A percentile compares a stretch with the other conserved stretches of the same genome.
phyloP scores from a whole-genome alignment of 2,329 filamentous ascomycete species.

The Knufia petricola region DNA sequence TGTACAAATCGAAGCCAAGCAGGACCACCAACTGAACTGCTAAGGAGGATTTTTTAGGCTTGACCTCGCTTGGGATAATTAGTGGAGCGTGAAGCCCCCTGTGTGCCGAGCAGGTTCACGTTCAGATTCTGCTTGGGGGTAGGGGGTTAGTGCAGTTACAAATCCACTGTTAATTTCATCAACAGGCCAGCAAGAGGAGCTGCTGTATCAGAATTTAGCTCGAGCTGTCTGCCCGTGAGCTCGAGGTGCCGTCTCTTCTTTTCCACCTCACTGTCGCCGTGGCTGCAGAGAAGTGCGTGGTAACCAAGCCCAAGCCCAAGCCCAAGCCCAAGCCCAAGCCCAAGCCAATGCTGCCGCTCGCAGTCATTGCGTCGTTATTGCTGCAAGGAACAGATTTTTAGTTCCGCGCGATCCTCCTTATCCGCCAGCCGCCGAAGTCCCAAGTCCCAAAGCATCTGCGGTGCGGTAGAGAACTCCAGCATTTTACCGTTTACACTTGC shows the following conservation, averaged over 20 bases:
- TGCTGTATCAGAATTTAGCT: neutral
- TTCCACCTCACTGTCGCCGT: neutral
- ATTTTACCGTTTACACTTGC: neutral
- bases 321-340: too few relatives aligned
- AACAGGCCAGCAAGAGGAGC: neutral
- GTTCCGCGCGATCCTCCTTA: neutral
- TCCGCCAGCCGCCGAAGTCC: neutral
- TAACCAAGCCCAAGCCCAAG: too few relatives aligned
- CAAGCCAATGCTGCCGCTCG: constrained; percentile 4
- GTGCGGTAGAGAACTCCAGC: neutral
- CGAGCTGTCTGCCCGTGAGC: neutral
- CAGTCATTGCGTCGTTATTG: neutral
- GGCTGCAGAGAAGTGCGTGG: neutral
- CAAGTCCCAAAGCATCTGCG: neutral
- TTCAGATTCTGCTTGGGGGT: neutral
- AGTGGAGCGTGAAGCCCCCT: neutral
- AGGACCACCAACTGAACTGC: neutral
- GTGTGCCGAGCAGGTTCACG: neutral
- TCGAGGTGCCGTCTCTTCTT: neutral
- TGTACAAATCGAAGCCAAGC: neutral
- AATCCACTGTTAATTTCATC: neutral
- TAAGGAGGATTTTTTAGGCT: neutral
- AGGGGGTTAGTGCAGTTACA: neutral
- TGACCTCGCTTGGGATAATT: neutral
- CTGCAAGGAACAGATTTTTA: constrained; percentile 4